Conservation (phyloP, 1,284 basidiomycete species). For the Microstroma glucosiphilum region DNA sequence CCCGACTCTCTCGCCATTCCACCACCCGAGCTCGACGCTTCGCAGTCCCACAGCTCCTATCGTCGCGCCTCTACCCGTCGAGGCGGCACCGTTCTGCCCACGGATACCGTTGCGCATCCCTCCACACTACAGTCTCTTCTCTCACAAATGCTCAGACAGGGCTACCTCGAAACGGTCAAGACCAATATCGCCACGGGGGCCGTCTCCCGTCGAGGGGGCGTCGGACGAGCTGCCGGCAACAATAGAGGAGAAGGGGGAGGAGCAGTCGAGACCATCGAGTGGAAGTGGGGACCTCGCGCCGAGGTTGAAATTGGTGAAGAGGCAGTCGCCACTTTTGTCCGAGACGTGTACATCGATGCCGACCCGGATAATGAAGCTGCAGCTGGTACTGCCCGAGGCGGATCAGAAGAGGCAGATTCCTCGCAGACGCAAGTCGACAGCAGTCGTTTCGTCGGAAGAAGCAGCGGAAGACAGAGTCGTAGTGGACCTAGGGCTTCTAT, state of each 20-base stretch:
- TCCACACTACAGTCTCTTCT: conserved; percentile 33
- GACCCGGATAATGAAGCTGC: conserved; percentile 21
- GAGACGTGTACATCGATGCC: conserved; percentile 28
- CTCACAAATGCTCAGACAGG: conserved; percentile 25
- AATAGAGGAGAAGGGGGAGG: conserved; percentile 12
- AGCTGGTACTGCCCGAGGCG: neutral
- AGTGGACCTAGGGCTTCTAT: neutral
- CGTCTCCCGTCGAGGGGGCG: neutral
- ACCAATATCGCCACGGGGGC: conserved; percentile 6
- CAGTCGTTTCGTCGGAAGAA: neutral
- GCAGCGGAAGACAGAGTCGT: neutral
- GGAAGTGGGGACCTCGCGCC: conserved; percentile 48
- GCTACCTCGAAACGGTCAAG: conserved; percentile 41
- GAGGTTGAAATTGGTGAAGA: conserved; percentile 46
- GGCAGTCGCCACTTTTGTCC: conserved; percentile 40
- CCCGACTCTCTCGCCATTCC: conserved; percentile 5
- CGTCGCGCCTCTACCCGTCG: neutral
- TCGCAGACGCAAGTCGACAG: neutral
- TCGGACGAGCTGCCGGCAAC: neutral
- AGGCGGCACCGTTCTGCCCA: neutral
- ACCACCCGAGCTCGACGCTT: neutral
- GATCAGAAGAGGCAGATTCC: neutral
- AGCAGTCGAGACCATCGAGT: conserved; percentile 39
- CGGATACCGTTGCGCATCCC: neutral
- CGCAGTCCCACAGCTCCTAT: neutral